phyloP scores from a whole-genome alignment of 2,329 filamentous ascomycete genomes.

The Podosphaera aphanis region DNA sequence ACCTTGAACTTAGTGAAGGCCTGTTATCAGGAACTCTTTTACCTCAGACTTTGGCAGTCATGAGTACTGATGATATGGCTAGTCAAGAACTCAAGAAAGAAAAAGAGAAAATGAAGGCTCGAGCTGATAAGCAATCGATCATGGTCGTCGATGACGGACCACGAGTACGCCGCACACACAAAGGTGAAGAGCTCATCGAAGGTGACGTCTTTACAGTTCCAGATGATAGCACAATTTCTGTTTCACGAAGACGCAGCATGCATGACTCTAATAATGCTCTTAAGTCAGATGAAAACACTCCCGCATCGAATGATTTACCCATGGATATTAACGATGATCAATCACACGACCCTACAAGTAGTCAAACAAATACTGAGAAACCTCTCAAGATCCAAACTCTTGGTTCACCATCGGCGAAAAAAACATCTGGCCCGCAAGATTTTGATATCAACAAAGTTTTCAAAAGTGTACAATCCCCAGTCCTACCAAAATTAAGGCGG shows the following conservation, averaged over 20 bases:
- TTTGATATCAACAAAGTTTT: conserved; percentile 80
- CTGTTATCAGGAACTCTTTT: conserved; percentile 51
- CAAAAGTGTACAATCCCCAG: conserved; percentile 57
- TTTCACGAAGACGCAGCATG: conserved; percentile 18
- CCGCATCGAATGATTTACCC: conserved; percentile 15
- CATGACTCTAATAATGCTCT: conserved; percentile 17
- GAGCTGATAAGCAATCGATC: conserved; percentile 63
- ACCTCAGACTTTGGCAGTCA: conserved; percentile 56
- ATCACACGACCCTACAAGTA: conserved; percentile 11
- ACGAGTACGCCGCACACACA: conserved; percentile 72
- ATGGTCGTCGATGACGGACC: conserved; percentile 51
- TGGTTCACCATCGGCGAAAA: conserved; percentile 7
- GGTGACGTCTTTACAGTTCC: conserved; percentile 32
- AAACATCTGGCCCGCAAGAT: conserved; percentile 15
- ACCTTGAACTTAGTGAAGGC: conserved; percentile 51
- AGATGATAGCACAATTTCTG: conserved; percentile 11
- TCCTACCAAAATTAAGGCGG: conserved; percentile 22
- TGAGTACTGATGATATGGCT: conserved; percentile 78
- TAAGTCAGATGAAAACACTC: conserved; percentile 17
- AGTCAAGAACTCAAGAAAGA: conserved; percentile 69
- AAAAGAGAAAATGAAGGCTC: conserved; percentile 53
- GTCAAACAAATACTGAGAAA: conserved; percentile 9
- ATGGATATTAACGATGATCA: conserved; percentile 13
- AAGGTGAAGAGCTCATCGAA: conserved; percentile 78
- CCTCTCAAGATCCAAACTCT: conserved; percentile 14